These are phyloP conservation scores for Chalaropsis thielavioides DNA, from an alignment of 2,329 filamentous ascomycete genomes.

Conservation along the genomic window DNA sequence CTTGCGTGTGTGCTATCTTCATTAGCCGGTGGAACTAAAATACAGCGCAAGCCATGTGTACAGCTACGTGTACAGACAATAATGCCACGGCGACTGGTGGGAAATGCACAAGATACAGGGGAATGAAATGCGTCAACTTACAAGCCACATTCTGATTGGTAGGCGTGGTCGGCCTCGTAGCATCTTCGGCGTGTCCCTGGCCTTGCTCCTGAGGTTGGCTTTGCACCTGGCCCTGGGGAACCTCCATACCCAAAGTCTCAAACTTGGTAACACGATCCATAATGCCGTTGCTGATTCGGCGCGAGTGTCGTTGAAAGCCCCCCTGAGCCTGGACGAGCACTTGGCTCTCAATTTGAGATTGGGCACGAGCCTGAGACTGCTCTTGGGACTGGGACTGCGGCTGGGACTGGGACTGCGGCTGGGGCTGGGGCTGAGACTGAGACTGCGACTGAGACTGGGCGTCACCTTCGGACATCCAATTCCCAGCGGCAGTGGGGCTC, in stretches of 20 bases:
- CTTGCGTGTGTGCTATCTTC: constrained; percentile 6
- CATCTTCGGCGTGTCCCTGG: not conserved
- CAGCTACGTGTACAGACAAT: not conserved
- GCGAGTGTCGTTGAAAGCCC: constrained; percentile 18
- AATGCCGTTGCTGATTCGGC: constrained; percentile 47
- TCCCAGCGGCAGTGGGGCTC: constrained; percentile 29
- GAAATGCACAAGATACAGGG: not conserved
- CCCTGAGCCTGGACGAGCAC: constrained; percentile 29
- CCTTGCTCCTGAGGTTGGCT: constrained; percentile 2
- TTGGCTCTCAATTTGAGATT: constrained; percentile 26
- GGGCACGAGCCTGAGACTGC: constrained; percentile 20
- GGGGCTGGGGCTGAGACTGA: constrained; percentile 26
- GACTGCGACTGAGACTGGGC: constrained; percentile 21
- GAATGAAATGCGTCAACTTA: constrained; percentile 27
- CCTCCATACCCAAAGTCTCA: constrained; percentile 32
- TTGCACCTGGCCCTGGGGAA: constrained; percentile 3
- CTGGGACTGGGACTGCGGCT: not conserved
- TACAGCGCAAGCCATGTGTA: not conserved
- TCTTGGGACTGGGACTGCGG: not conserved
- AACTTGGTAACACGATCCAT: constrained; percentile 46
- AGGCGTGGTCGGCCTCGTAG: constrained; percentile 10
- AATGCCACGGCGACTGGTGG: not conserved
- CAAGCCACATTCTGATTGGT: constrained; percentile 38
- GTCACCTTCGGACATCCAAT: constrained; percentile 39
- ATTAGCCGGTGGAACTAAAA: not conserved